Base-by-base conservation (phyloP, 2,329 filamentous ascomycete genomes). In the Rhexocercosporidium sp. region DNA sequence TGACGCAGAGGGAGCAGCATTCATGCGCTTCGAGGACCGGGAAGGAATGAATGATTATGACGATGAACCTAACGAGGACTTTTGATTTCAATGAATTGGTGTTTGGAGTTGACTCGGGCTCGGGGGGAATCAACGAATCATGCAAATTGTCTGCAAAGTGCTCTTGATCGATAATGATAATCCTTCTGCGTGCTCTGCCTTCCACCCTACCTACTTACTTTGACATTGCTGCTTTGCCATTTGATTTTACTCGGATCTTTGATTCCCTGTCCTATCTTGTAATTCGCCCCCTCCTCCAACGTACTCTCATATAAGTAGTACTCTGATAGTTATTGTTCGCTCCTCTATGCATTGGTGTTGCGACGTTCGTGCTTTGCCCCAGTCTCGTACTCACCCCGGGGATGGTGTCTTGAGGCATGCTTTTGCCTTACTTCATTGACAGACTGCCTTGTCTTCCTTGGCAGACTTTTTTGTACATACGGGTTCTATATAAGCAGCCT, bases 11-110 rank as follows among this genome's bases (percentile, higher is more conserved):
- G 27, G 56, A n/a, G 70, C 11, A 61, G 69, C 29, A 79, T 97
- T 96, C 74, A 89, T 97, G 86, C 82, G 85, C 22, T 97, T 97
- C 77, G 86, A 90, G 59, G 92, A 96, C 67, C 85, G 93, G 27
- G 90, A 94, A 75, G 85, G 83, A 16, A 81, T 81, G 31, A 82
- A 80, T 67, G 86, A 86, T 39, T 88, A 92, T 64, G 85, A 88
- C 44, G 84, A 87, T 64, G 78, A 82, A 59, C 85, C 85, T 69
- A 81, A 86, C 61, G 68, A 69, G 11, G 62, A 47, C 29, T 65
- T 65, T 53, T 67, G n/a, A 67, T 20, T 41, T 1, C n/a, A 8
- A 25, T 51, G 37, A 1, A 12, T 11, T 37, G 47, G 66, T 18
- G 66, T 51, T 18, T 61, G 64, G 59, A 51, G 57, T 62, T 65